phyloP scores from a whole-genome alignment of 2,329 filamentous ascomycete genomes.

The Tolypocladium pustulatum region DNA sequence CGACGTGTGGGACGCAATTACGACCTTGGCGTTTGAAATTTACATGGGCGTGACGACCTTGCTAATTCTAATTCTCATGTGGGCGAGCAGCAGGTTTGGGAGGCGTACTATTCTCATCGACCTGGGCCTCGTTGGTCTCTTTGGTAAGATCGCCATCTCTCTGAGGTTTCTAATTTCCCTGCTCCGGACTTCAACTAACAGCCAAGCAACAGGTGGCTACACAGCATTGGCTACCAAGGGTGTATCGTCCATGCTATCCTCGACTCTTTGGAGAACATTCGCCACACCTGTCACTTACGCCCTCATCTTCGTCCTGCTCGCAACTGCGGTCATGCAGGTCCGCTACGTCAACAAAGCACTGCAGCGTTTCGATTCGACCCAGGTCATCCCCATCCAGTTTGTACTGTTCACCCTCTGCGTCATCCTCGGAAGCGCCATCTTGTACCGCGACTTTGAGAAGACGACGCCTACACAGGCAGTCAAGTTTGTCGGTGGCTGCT shows the following conservation, averaged over 20 bases:
- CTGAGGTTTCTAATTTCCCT: not conserved
- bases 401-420: conserved; percentile 94
- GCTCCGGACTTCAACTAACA: not conserved
- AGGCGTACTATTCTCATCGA: conserved; percentile 81
- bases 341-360: conserved; percentile 85
- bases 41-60: conserved; percentile 70
- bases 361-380: conserved; percentile 90
- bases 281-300: conserved; percentile 87
- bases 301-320: conserved; percentile 67
- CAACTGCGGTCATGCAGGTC: conserved; percentile 90
- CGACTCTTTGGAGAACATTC: conserved; percentile 78
- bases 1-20: conserved; percentile 84
- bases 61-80: conserved; percentile 69
- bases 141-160: conserved; percentile 50
- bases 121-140: conserved; percentile 82
- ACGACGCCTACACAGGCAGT: conserved; percentile 60
- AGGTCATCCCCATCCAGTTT: conserved; percentile 96
- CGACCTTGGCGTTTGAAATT: conserved; percentile 78
- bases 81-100: conserved; percentile 76
- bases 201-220: conserved; percentile 60
- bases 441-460: conserved; percentile 92
- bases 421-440: conserved; percentile 82
- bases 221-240: conserved; percentile 96
- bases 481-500: conserved; percentile 85
- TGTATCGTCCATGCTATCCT: conserved; percentile 87